Evolutionary conservation across 129 eudicot species (phyloP).

Genomic region (Oenanthe sinensis): DNA sequence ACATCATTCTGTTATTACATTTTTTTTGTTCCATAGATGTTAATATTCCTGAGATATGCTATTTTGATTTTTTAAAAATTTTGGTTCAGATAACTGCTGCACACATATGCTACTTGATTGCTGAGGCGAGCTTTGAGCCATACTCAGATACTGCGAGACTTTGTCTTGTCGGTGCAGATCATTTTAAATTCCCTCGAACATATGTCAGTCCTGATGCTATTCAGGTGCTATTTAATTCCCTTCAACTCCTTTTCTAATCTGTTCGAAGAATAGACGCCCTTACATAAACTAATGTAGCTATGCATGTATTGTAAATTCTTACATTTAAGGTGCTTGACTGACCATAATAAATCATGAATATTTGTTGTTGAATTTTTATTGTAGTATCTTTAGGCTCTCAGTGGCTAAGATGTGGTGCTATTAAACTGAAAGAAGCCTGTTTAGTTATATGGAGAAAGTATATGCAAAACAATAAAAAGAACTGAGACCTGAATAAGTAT

Average conservation of each 20-base stretch:
- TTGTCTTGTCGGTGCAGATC: slow-evolving; percentile 96
- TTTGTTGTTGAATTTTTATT: background rate
- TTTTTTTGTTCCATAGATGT: background rate
- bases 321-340: background rate
- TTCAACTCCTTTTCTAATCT: background rate
- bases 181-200: slow-evolving; percentile 79
- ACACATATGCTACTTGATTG: slow-evolving; percentile 93
- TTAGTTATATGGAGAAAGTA: background rate
- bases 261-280: background rate
- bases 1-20: background rate
- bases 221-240: slow-evolving; percentile 49
- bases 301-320: background rate
- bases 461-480: background rate
- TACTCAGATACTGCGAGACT: slow-evolving; percentile 87
- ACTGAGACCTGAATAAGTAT: background rate
- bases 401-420: background rate
- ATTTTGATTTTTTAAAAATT: slow-evolving; percentile 3
- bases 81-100: slow-evolving; percentile 72
- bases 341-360: background rate
- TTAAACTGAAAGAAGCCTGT: background rate
- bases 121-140: slow-evolving; percentile 82
- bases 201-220: slow-evolving; percentile 93
- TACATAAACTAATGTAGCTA: background rate
- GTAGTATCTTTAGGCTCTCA: background rate
- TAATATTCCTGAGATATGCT: slow-evolving; percentile 7